These are phyloP conservation scores for Panicum miliaceum DNA, from an alignment of 176 grass and related monocot genomes.

Conservation along the genomic window DNA sequence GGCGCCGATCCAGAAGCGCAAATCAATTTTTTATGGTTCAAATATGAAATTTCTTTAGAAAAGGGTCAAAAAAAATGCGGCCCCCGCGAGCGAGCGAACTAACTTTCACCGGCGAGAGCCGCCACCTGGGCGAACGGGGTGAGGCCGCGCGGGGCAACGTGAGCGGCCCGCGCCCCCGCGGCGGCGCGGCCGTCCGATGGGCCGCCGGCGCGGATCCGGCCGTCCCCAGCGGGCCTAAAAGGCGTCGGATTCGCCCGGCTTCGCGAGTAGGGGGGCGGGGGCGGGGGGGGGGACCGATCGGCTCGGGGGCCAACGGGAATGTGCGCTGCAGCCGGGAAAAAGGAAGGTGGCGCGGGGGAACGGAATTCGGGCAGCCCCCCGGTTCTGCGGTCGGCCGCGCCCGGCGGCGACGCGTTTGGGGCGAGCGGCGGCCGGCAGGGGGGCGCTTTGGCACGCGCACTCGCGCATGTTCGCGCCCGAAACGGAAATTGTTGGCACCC, in stretches of 20 bases:
- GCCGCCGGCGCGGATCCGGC: constrained; percentile 10
- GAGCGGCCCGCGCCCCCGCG: neutral
- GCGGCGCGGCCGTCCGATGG: constrained; percentile 23
- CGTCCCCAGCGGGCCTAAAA: neutral
- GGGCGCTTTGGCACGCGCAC: constrained; percentile 23
- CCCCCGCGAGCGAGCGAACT: neutral
- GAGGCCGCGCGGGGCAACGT: neutral
- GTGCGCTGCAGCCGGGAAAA: neutral
- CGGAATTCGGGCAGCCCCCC: neutral
- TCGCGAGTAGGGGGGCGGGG: too few species aligned
- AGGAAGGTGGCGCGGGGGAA: neutral
- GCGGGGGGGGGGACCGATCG: constrained; percentile 32
- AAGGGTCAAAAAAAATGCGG: too few species aligned
- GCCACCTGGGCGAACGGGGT: constrained; percentile 27
- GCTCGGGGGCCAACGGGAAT: neutral
- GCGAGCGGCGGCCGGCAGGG: neutral
- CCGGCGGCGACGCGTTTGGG: constrained; percentile 36
- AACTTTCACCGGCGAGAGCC: neutral
- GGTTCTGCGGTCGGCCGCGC: constrained; percentile 39
- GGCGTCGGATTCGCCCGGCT: constrained; percentile 27
- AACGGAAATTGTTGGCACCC: constrained; percentile 43
- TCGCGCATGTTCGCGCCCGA: constrained; percentile 19
- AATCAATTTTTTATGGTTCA: too few species aligned
- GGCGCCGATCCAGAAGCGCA: too few species aligned
- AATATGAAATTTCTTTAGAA: too few species aligned